Conservation (phyloP, 305 asterid genomes). For the Fraxinus dipetala region DNA sequence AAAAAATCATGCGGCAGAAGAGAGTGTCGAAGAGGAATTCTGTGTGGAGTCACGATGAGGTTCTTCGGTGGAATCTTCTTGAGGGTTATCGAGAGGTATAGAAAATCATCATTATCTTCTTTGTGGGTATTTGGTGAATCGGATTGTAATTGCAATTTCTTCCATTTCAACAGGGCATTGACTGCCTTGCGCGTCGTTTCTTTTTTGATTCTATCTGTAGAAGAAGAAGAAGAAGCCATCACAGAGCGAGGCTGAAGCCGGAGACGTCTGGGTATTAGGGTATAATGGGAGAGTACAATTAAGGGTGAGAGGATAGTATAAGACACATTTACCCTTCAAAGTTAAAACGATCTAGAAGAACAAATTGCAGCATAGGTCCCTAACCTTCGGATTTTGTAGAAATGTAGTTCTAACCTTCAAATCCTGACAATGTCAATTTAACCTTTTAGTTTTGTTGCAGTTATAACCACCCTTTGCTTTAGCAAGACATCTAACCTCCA, state of each 20-base stretch:
- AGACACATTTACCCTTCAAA: background rate
- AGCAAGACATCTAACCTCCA: background rate
- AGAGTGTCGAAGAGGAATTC: slow-evolving; percentile 55
- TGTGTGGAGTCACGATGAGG: slow-evolving; percentile 43
- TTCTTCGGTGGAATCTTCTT: slow-evolving; percentile 49
- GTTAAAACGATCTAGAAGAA: background rate
- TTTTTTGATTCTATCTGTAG: slow-evolving; percentile 27
- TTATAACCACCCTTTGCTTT: background rate
- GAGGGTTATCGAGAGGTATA: slow-evolving; percentile 68
- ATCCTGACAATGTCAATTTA: background rate
- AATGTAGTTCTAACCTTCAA: background rate
- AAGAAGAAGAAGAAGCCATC: slow-evolving; percentile 32
- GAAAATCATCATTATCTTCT: slow-evolving; percentile 43
- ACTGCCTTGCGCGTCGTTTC: slow-evolving; percentile 41
- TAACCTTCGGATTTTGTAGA: background rate
- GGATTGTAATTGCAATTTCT: slow-evolving; percentile 27
- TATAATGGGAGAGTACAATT: background rate
- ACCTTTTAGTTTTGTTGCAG: background rate
- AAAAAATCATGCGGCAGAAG: slow-evolving; percentile 28
- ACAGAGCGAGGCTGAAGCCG: background rate
- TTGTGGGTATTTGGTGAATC: slow-evolving; percentile 7
- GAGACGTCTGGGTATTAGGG: background rate
- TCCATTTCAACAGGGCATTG: slow-evolving; percentile 69
- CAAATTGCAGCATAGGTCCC: background rate
- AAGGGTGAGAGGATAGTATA: background rate